Conservation (phyloP, 2,329 filamentous ascomycete species). For the Aureobasidium sp. region DNA sequence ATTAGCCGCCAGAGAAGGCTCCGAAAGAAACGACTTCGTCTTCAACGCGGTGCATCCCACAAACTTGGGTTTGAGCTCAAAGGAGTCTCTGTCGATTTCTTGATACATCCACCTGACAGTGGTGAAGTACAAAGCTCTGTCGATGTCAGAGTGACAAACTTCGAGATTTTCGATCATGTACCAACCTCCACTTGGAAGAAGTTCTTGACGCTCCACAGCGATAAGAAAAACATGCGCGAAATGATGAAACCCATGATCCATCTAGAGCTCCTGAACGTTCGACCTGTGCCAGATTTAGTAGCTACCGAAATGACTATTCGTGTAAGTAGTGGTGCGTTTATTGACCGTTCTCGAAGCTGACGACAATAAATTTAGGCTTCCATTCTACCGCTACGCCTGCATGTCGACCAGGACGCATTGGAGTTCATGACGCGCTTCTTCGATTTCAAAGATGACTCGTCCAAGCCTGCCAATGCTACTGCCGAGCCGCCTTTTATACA, state of each 20-base stretch:
- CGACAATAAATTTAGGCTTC: conserved; percentile 43
- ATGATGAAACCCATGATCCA: conserved; percentile 85
- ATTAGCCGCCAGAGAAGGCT: conserved; percentile 24
- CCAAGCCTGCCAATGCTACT: conserved; percentile 35
- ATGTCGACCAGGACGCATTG: conserved; percentile 94
- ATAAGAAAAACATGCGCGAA: conserved; percentile 71
- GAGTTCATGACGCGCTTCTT: conserved; percentile 98
- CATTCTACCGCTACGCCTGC: conserved; percentile 76
- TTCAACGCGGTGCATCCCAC: conserved; percentile 80
- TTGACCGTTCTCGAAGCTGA: conserved; percentile 18
- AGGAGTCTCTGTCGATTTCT: conserved; percentile 73
- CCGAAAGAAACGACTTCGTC: conserved; percentile 50
- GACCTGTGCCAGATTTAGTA: conserved; percentile 73
- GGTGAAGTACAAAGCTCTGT: conserved; percentile 83
- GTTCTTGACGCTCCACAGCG: conserved; percentile 88
- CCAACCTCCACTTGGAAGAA: conserved; percentile 97
- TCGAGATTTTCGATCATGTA: conserved; percentile 91
- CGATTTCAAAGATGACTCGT: conserved; percentile 81
- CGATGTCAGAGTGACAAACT: conserved; percentile 70
- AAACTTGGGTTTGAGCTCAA: conserved; percentile 93
- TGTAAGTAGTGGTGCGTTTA: conserved; percentile 32
- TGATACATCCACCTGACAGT: conserved; percentile 67
- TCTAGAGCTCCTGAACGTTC: conserved; percentile 79
- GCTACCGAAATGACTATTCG: conserved; percentile 85
- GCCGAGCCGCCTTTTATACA: conserved; percentile 65